Evolutionary conservation across 768 basidiomycete genomes (phyloP).

Genomic region (Macrolepiota dolichaula): DNA sequence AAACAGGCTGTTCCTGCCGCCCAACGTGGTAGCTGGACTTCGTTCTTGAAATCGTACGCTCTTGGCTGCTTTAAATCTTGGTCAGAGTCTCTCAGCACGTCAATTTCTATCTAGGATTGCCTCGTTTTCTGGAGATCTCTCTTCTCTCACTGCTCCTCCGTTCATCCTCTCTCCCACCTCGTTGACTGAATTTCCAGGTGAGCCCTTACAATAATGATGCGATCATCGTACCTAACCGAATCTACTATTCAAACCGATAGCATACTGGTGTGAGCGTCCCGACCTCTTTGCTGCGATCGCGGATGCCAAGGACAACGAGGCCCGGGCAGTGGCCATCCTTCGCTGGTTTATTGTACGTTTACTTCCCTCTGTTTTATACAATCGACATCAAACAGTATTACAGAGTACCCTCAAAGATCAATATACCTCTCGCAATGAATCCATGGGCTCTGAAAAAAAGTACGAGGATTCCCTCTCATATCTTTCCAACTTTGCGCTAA

Average conservation of each 20-base stretch:
- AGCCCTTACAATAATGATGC: constrained; percentile 16
- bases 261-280: constrained; percentile 97
- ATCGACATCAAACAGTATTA: not conserved
- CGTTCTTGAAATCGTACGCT: constrained; percentile 86
- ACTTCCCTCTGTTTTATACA: not conserved
- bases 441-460: constrained; percentile 65
- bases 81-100: not conserved
- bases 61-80: constrained; percentile 5
- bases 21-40: constrained; percentile 85
- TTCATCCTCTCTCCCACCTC: constrained; percentile 93
- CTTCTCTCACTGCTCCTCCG: constrained; percentile 78
- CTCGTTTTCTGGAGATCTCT: constrained; percentile 85
- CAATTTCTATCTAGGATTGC: constrained; percentile 53
- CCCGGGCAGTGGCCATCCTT: constrained; percentile 69
- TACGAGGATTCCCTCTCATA: constrained; percentile 2
- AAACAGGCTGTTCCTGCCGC: constrained; percentile 70
- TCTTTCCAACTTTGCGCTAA: not conserved
- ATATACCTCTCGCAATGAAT: constrained; percentile 92
- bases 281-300: constrained; percentile 86
- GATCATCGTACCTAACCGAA: not conserved
- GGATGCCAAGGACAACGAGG: constrained; percentile 69
- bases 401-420: constrained; percentile 93
- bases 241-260: constrained; percentile 29
- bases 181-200: constrained; percentile 89
- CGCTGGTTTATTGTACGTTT: constrained; percentile 88